Percentiles rank a stretch among this genome's conserved stretches.
Evolutionary conservation across 2,329 filamentous ascomycete species (phyloP).

Genomic region (Pochonia chlamydosporia): DNA sequence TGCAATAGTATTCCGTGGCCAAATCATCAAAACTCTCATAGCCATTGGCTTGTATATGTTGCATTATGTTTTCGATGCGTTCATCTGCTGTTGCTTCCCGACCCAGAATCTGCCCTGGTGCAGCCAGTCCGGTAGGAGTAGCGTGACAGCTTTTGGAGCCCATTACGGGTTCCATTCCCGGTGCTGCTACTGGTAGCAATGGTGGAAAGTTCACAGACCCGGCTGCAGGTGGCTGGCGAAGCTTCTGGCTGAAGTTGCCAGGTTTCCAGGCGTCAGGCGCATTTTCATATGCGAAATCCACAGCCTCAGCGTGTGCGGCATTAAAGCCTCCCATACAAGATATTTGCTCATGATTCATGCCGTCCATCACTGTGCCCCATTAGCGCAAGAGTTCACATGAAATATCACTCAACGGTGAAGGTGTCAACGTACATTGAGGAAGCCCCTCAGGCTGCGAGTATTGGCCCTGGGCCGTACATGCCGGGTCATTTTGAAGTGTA

Average conservation of each 20-base stretch:
- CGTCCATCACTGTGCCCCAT: constrained; percentile 4
- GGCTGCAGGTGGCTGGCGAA: constrained; percentile 6
- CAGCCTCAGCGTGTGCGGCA: constrained; percentile 9
- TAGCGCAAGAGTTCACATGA: not conserved
- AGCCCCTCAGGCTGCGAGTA: not conserved
- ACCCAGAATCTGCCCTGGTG: not conserved
- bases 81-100: constrained; percentile 10
- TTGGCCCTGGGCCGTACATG: constrained; percentile 2
- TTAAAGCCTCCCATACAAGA: constrained; percentile 11
- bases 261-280: constrained; percentile 14
- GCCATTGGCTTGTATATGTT: constrained; percentile 15
- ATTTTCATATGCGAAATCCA: constrained; percentile 17
- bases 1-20: constrained; percentile 20
- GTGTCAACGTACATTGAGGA: constrained; percentile 5
- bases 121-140: not conserved
- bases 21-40: constrained; percentile 21
- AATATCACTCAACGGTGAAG: not conserved
- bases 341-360: constrained; percentile 11
- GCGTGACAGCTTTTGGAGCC: not conserved
- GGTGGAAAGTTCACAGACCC: constrained; percentile 8
- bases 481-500: constrained; percentile 12
- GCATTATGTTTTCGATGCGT: constrained; percentile 17
- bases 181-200: not conserved
- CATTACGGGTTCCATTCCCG: not conserved
- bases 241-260: constrained; percentile 9